These are phyloP conservation scores for Puya raimondii DNA, from an alignment of 176 grass and related monocot genomes.

Conservation along the genomic window DNA sequence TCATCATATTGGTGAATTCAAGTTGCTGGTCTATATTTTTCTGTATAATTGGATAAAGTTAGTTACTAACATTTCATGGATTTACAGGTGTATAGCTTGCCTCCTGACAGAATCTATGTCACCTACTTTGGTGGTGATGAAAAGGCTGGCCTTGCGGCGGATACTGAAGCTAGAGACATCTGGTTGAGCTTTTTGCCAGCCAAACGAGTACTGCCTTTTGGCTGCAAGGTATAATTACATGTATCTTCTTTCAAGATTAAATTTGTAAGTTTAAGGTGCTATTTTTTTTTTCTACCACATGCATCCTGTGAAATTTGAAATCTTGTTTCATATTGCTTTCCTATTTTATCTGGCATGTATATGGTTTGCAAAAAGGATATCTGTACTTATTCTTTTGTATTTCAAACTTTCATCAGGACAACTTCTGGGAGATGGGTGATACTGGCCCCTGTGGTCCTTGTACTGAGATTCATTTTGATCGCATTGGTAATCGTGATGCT, in stretches of 20 bases:
- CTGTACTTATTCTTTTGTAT: neutral
- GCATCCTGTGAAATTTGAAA: too few relatives aligned
- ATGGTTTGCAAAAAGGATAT: neutral
- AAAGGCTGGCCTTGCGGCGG: slow-evolving; percentile 46
- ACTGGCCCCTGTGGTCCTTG: slow-evolving; percentile 90
- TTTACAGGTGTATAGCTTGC: slow-evolving; percentile 79
- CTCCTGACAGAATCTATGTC: slow-evolving; percentile 76
- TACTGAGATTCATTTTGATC: slow-evolving; percentile 97
- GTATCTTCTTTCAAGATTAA: slow-evolving; percentile 5
- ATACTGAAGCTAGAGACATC: slow-evolving; percentile 51
- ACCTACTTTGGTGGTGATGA: slow-evolving; percentile 96
- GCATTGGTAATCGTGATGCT: slow-evolving; percentile 70
- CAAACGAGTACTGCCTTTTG: slow-evolving; percentile 75
- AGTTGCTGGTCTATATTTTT: neutral
- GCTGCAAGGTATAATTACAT: slow-evolving; percentile 59
- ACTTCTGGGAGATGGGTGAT: slow-evolving; percentile 98
- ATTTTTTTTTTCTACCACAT: too few relatives aligned
- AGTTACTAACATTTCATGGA: slow-evolving; percentile 10
- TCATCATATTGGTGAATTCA: too few relatives aligned
- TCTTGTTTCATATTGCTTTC: too few relatives aligned
- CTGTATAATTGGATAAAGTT: neutral
- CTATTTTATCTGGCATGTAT: neutral
- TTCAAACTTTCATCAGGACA: slow-evolving; percentile 42
- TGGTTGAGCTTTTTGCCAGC: slow-evolving; percentile 69
- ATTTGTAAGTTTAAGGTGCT: neutral